Evolutionary conservation across 768 basidiomycete genomes (phyloP), one percentile per base, ranked within the genome.

Genomic region (Strobilomyces dryophilus): DNA sequence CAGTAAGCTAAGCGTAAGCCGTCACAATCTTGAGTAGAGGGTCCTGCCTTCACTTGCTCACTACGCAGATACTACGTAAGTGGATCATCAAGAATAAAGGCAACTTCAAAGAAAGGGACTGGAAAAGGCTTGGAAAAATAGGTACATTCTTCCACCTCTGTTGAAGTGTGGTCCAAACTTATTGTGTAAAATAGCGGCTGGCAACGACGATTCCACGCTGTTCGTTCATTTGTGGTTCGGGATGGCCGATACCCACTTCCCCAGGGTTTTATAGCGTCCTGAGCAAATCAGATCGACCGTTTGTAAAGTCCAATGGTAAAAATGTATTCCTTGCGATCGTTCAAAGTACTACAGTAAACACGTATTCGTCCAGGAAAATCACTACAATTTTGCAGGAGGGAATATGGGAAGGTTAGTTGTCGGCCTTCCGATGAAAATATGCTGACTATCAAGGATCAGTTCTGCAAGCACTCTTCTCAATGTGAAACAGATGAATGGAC

Each of bases 201-300:
- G 59, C 2, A 60, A 60, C n/a, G 29, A 49, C 5, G 15, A 57
- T 3, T 47, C 51, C 14, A n/a, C n/a, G n/a, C n/a, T n/a, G n/a
- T n/a, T n/a, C n/a, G n/a, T n/a, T n/a, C n/a, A n/a, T n/a, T n/a
- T n/a, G n/a, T n/a, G 18, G 17, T 24, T 50, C 34, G 10, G 29
- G 20, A 39, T 27, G 20, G 4, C 20, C 37, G 34, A 61, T 24
- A 3, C 8, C 7, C 18, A 35, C 4, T 2, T 1, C 14, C 4
- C 9, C 20, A 61, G 59, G 60, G 9, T 61, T 61, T 49, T 61
- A 61, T 45, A 53, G 60, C 12, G 59, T 53, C 11, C 37, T 61
- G 26, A 61, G 59, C 15, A 61, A 53, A 45, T 50, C 60, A 21
- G 49, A 61, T 39, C 36, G n/a, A 40, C 59, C 59, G 14, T 29